phyloP scores from a whole-genome alignment of 2,329 filamentous ascomycete genomes.

The Simplicillium aogashimaense region DNA sequence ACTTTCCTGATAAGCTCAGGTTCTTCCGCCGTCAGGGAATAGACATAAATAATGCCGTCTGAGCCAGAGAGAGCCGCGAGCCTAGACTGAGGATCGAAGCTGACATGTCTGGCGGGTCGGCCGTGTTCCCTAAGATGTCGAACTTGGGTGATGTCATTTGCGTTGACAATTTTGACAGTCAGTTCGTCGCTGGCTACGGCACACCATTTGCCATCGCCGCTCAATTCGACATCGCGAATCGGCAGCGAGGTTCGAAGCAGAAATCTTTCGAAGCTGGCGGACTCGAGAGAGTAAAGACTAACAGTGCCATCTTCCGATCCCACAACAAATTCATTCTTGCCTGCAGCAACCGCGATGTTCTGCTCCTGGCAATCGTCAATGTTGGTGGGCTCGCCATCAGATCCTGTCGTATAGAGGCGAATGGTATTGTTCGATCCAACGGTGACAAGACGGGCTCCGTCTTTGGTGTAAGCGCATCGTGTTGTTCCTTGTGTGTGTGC shows the following conservation, averaged over 20 bases:
- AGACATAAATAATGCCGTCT: slow-evolving; percentile 84
- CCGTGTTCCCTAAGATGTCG: slow-evolving; percentile 74
- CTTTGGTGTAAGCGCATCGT: slow-evolving; percentile 78
- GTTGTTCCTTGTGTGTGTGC: slow-evolving; percentile 79
- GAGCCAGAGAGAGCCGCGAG: slow-evolving; percentile 74
- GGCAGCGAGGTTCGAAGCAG: slow-evolving; percentile 78
- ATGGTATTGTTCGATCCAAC: slow-evolving; percentile 91
- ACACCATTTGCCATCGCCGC: slow-evolving; percentile 73
- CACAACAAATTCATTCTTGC: slow-evolving; percentile 74
- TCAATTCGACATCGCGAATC: slow-evolving; percentile 76
- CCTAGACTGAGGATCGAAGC: slow-evolving; percentile 73
- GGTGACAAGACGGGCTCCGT: slow-evolving; percentile 79
- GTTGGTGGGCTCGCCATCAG: slow-evolving; percentile 83
- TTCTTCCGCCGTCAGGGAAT: slow-evolving; percentile 68
- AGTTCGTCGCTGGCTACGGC: slow-evolving; percentile 96
- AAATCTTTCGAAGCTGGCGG: slow-evolving; percentile 67
- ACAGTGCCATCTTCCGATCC: slow-evolving; percentile 95
- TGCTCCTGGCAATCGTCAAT: slow-evolving; percentile 87
- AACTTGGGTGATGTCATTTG: slow-evolving; percentile 65
- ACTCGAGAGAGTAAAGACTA: slow-evolving; percentile 76
- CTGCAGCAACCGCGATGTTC: slow-evolving; percentile 69
- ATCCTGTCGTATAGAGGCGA: slow-evolving; percentile 83
- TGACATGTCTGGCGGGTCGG: slow-evolving; percentile 82
- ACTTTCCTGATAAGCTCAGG: slow-evolving; percentile 76
- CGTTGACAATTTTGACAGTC: slow-evolving; percentile 80